Evolutionary conservation across 2,329 filamentous ascomycete species (phyloP), one percentile per base, ranked within the genome.

Genomic region (Nigrospora oryzae): DNA sequence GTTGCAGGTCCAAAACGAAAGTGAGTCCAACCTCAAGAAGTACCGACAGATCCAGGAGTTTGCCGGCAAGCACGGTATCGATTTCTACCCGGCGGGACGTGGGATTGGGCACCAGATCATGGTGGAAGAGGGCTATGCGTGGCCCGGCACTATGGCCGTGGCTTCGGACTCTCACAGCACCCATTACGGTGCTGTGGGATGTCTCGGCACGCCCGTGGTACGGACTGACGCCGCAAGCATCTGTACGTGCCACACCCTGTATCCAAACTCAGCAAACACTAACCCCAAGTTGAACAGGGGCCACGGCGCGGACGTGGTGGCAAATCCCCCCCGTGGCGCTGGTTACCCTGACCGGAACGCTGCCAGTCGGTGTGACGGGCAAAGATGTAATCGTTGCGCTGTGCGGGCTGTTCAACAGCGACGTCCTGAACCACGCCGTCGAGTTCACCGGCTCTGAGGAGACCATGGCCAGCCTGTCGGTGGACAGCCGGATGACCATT

Each of bases 381-480:
- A 97, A 98, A 65, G 93, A 97, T 62, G 86, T 95, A 12, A 97
- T 97, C 52, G 78, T 96, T 23, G 87, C 89, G 1, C 74, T 97
- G 1, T 94, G 88, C 54, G 87, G 86, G 1, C 67, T 95, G 0
- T 94, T 97, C 70, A 86, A 86, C 65, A 84, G 89, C 53, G 88
- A 95, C 38, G 91, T 96, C 0, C 73, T 96, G 13, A 97, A 97
- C 66, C 89, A 95, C 59, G 81, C 81, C 5, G 83, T 97, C 48
- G 91, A 97, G 59, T 95, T 96, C 57, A 81, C 80, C 0, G 91
- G 90, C 12, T 81, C 83, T 0, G 81, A 88, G 51, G 74, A 89
- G 59, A 95, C 89, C 0, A 77, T 93, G 72, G 59, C 67, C 37
- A 89, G 77, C 56, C 70, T 95, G 1, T 70, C 81, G 0, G 68